phyloP scores from a whole-genome alignment of 768 basidiomycete species.

The Lentinula sp. region DNA sequence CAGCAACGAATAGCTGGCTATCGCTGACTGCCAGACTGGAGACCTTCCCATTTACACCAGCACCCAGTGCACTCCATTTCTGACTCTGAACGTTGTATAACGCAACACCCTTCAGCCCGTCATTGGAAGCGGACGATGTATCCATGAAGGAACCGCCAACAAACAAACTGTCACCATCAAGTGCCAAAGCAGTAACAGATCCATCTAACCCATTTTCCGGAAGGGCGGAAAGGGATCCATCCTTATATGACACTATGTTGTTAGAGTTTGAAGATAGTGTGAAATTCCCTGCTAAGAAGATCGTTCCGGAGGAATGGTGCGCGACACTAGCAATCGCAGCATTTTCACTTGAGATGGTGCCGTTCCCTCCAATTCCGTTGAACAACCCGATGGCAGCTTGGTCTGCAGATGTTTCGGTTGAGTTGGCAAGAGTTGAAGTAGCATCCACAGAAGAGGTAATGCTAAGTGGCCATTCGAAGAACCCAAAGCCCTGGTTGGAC shows the following conservation, averaged over 20 bases:
- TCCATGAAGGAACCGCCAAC: slow-evolving; percentile 88
- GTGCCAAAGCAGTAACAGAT: slow-evolving; percentile 59
- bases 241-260: slow-evolving; percentile 72
- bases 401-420: slow-evolving; percentile 66
- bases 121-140: slow-evolving; percentile 47
- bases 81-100: slow-evolving; percentile 62
- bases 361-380: slow-evolving; percentile 47
- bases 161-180: slow-evolving; percentile 61
- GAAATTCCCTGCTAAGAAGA: slow-evolving; percentile 80
- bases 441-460: slow-evolving; percentile 45
- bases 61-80: slow-evolving; percentile 63
- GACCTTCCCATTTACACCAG: slow-evolving; percentile 78
- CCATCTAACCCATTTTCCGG: slow-evolving; percentile 75
- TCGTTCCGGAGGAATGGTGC: slow-evolving; percentile 57
- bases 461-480: slow-evolving; percentile 81
- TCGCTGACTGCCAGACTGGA: slow-evolving; percentile 45
- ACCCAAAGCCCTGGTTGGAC: slow-evolving; percentile 62
- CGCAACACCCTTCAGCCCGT: slow-evolving; percentile 57
- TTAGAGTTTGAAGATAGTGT: slow-evolving; percentile 50
- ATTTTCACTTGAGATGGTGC: slow-evolving; percentile 28
- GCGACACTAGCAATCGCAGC: slow-evolving; percentile 47
- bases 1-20: slow-evolving; percentile 57
- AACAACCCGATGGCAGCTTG: slow-evolving; percentile 55
- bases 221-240: slow-evolving; percentile 47
- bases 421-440: slow-evolving; percentile 56